Evolutionary conservation across 345 rosid species (phyloP), one percentile per base, ranked within the genome.

Genomic region (Corymbia maculata): DNA sequence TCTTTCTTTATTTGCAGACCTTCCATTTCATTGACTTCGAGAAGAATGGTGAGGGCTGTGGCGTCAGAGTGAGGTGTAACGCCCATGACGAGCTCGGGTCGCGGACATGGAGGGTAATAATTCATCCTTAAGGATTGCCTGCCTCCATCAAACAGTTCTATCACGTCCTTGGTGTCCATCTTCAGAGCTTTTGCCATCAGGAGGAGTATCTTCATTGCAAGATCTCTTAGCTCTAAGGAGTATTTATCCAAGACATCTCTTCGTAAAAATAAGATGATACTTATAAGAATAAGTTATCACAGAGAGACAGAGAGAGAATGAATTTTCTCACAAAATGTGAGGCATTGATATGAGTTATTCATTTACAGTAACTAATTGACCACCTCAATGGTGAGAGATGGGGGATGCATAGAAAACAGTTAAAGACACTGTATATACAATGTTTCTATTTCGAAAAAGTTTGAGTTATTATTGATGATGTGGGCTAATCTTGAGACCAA

Each of bases 1-100:
- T 82, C 89, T 44, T 88, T 87, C 53, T 55, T 55, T 30, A 89
- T 42, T 51, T 89, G 91, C 14, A 89, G 89, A 49, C 91, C 89
- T 85, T 89, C 82, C 8, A 89, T 57, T 28, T 88, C 91, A 51
- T 51, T 79, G 53, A 88, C 51, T 5, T 89, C 88, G 59, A 85
- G 66, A 59, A 89, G 53, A 85, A 88, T 86, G 51, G 91, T 85
- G 52, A 89, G 61, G 47, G 22, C 89, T 0, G 10, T 3, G 4
- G 42, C 91, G 70, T 90, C 89, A 2, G 91, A 86, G 64, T 90
- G 91, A 57, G 91, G 86, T 13, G 70, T 53, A 80, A 89, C 84
- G 47, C 91, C 91, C 13, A 86, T 45, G 6, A 85, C 91, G 11
- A 79, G 86, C 28, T 90, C 88, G 3, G 91, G 91, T 44, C 85